A percentile compares a stretch with the other conserved stretches of the same genome.
Evolutionary conservation across 129 eudicot species (phyloP).

Genomic region (Gnaphalium uliginosum): DNA sequence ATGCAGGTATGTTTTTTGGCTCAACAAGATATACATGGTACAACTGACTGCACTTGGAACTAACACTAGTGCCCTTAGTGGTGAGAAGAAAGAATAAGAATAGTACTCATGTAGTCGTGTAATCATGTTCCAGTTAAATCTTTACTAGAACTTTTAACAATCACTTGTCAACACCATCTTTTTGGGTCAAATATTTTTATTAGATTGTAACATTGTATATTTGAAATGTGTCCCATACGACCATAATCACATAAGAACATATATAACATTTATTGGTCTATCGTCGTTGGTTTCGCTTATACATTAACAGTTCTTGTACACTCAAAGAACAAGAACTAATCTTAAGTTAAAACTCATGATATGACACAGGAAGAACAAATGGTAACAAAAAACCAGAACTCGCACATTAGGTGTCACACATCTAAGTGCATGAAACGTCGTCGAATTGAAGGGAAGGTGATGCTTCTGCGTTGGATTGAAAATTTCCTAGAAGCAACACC

Average conservation of each 20-base stretch:
- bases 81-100: no score
- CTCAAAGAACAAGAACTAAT: slow-evolving; percentile 17
- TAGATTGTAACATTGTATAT: no score
- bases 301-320: slow-evolving; percentile 21
- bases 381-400: slow-evolving; percentile 17
- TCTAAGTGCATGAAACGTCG: slow-evolving; percentile 56
- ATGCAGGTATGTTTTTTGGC: no score
- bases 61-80: no score
- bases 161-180: no score
- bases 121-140: no score
- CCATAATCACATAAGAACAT: not conserved
- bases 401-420: slow-evolving; percentile 22
- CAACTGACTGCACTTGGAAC: no score
- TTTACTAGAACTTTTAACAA: no score
- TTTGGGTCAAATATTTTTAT: no score
- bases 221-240: no score
- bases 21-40: no score
- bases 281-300: slow-evolving; percentile 19
- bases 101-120: no score
- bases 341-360: slow-evolving; percentile 28
- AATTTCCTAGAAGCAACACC: slow-evolving; percentile 33
- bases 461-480: slow-evolving; percentile 33
- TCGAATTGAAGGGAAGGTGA: slow-evolving; percentile 41
- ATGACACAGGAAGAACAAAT: slow-evolving; percentile 9
- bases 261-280: not conserved